Evolutionary conservation across 2,329 filamentous ascomycete species (phyloP).

Genomic region (Westerdykella ornata): DNA sequence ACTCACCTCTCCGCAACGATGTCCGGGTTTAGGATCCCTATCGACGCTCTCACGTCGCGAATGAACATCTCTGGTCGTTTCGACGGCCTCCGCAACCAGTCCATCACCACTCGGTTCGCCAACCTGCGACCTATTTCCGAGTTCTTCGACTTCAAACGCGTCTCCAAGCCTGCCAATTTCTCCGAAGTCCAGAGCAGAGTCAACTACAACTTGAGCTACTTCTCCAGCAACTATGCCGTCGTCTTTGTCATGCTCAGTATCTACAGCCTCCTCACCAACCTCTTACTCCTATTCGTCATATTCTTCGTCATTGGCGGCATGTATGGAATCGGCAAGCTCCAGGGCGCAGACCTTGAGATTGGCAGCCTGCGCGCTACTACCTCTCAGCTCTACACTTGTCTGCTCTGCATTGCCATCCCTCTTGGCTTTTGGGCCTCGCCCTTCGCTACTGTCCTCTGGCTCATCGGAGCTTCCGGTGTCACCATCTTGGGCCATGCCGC

Average conservation of each 20-base stretch:
- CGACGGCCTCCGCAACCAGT: constrained; percentile 71
- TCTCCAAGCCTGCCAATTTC: constrained; percentile 92
- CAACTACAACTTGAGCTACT: constrained; percentile 96
- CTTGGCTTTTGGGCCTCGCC: constrained; percentile 80
- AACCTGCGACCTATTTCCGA: constrained; percentile 87
- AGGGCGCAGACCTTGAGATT: constrained; percentile 80
- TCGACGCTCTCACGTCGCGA: constrained; percentile 85
- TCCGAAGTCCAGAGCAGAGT: constrained; percentile 81
- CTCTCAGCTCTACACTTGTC: constrained; percentile 87
- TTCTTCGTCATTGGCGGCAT: constrained; percentile 78
- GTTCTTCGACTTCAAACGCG: constrained; percentile 91
- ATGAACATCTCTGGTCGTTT: constrained; percentile 83
- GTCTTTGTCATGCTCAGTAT: constrained; percentile 93
- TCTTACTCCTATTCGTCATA: constrained; percentile 83
- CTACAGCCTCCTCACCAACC: constrained; percentile 88
- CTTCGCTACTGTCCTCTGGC: constrained; percentile 80
- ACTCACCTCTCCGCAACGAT: constrained; percentile 45
- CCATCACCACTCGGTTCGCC: constrained; percentile 74
- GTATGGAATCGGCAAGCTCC: constrained; percentile 84
- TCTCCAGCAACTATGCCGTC: constrained; percentile 95
- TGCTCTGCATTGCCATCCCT: constrained; percentile 76
- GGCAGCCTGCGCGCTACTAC: constrained; percentile 76
- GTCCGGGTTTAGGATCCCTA: constrained; percentile 85
- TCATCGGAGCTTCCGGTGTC: constrained; percentile 91
- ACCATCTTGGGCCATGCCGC: constrained; percentile 91